These are phyloP conservation scores for Penicillium hordei DNA, from an alignment of 2,329 filamentous ascomycete genomes.

Conservation along the genomic window DNA sequence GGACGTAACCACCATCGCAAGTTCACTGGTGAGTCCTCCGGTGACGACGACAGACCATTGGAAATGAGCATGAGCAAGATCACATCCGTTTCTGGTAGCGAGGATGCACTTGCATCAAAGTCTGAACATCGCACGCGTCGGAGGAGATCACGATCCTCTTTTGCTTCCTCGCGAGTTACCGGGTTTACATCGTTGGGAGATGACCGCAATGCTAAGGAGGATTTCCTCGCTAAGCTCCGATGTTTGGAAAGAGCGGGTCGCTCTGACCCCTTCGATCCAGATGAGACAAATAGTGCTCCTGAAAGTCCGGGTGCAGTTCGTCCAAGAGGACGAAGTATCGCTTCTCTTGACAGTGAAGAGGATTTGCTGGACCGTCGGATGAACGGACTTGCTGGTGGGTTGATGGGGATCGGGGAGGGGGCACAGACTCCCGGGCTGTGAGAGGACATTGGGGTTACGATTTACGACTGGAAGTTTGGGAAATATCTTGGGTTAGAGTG, in stretches of 20 bases:
- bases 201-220: slow-evolving; percentile 9
- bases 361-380: slow-evolving; percentile 58
- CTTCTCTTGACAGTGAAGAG: slow-evolving; percentile 57
- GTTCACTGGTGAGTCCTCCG: slow-evolving; percentile 60
- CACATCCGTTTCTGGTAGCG: slow-evolving; percentile 4
- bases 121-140: slow-evolving; percentile 13
- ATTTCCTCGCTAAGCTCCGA: slow-evolving; percentile 24
- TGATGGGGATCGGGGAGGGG: slow-evolving; percentile 49
- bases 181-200: slow-evolving; percentile 15
- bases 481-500: neutral
- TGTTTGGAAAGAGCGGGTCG: slow-evolving; percentile 16
- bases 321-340: slow-evolving; percentile 46
- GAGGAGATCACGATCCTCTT: slow-evolving; percentile 19
- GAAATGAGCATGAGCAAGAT: slow-evolving; percentile 67
- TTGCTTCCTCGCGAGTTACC: slow-evolving; percentile 16
- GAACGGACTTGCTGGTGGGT: slow-evolving; percentile 54
- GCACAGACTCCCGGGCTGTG: slow-evolving; percentile 34
- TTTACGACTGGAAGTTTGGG: slow-evolving; percentile 2
- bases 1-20: slow-evolving; percentile 49
- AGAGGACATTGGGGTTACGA: slow-evolving; percentile 2
- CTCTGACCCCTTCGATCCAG: slow-evolving; percentile 10
- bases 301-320: slow-evolving; percentile 22
- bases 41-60: slow-evolving; percentile 76
- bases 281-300: slow-evolving; percentile 22
- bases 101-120: slow-evolving; percentile 6